Evolutionary conservation across 306 rosid species (phyloP).

Genomic region (Cajanus cajan): DNA sequence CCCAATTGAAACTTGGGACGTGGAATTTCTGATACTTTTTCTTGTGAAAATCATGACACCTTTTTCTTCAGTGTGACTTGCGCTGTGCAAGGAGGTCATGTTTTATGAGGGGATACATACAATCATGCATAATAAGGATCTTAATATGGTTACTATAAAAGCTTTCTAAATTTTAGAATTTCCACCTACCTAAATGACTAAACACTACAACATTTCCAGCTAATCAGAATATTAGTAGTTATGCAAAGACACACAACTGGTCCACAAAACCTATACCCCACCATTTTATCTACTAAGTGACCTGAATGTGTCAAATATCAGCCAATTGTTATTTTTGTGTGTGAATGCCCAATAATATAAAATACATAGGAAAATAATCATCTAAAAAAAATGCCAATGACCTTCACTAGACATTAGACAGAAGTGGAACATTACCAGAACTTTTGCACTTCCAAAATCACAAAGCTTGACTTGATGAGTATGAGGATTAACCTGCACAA

Average conservation of each 20-base stretch:
- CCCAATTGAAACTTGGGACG: neutral
- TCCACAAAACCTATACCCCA: neutral
- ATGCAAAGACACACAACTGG: neutral
- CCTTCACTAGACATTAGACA: neutral
- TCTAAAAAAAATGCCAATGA: neutral
- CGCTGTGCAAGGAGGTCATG: neutral
- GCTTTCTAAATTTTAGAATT: neutral
- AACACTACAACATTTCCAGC: neutral
- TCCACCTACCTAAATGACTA: neutral
- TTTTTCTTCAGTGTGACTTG: too few species aligned
- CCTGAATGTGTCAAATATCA: neutral
- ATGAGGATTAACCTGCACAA: conserved; percentile 66
- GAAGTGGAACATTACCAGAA: conserved; percentile 55
- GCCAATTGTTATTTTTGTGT: neutral
- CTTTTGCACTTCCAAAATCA: conserved; percentile 85
- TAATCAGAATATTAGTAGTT: too few species aligned
- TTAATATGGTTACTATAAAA: neutral
- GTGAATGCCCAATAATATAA: neutral
- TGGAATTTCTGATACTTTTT: neutral
- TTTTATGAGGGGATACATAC: neutral
- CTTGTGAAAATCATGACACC: neutral
- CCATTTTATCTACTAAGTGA: neutral
- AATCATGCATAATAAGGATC: neutral
- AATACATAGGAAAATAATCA: too few species aligned
- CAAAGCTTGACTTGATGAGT: conserved; percentile 39